phyloP scores from a whole-genome alignment of 495 filamentous ascomycete genomes.

The Neurospora hispaniola region DNA sequence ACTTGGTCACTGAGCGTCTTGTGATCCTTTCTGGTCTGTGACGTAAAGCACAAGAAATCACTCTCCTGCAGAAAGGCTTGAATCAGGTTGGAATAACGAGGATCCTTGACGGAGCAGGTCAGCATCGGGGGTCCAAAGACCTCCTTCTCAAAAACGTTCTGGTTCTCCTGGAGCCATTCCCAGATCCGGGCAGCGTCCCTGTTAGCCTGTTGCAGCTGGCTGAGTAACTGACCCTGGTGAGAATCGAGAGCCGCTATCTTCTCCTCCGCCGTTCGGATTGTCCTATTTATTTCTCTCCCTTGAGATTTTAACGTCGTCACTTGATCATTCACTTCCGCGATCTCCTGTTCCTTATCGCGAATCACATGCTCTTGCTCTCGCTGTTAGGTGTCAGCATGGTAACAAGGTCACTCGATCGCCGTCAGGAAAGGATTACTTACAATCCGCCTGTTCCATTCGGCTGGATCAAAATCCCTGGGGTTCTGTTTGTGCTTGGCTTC shows the following conservation, averaged over 20 bases:
- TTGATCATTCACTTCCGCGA: slow-evolving; percentile 23
- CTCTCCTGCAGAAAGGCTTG: slow-evolving; percentile 55
- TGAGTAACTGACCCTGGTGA: slow-evolving; percentile 62
- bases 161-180: slow-evolving; percentile 69
- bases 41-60: slow-evolving; percentile 66
- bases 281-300: slow-evolving; percentile 12
- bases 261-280: slow-evolving; percentile 23
- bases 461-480: slow-evolving; percentile 38
- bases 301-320: slow-evolving; percentile 15
- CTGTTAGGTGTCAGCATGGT: slow-evolving; percentile 13
- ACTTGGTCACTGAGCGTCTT: slow-evolving; percentile 49
- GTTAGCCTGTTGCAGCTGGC: slow-evolving; percentile 45
- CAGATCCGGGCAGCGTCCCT: slow-evolving; percentile 58
- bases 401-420: neutral
- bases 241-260: slow-evolving; percentile 58
- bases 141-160: slow-evolving; percentile 59
- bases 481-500: slow-evolving; percentile 33
- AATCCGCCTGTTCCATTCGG: slow-evolving; percentile 43
- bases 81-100: slow-evolving; percentile 58
- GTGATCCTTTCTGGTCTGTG: slow-evolving; percentile 62
- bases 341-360: slow-evolving; percentile 34
- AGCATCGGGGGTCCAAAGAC: slow-evolving; percentile 82
- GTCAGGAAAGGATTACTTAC: slow-evolving; percentile 28
- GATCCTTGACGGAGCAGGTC: slow-evolving; percentile 70
- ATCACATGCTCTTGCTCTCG: slow-evolving; percentile 33